phyloP scores from a whole-genome alignment of 2,329 filamentous ascomycete species.

The Chaetomium strumarium region DNA sequence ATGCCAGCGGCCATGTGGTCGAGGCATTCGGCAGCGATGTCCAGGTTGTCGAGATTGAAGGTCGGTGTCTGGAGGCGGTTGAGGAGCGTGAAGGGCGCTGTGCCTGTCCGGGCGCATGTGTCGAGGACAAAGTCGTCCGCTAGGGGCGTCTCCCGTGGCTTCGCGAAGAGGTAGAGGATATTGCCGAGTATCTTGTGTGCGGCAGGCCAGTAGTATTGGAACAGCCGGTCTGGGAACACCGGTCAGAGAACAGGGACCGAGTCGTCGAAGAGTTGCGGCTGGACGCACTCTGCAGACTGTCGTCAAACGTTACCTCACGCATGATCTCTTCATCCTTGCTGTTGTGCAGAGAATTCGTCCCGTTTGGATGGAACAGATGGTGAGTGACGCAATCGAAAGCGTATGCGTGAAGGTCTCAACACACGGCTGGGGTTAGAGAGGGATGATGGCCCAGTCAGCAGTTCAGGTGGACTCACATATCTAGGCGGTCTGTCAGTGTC shows the following conservation, averaged over 20 bases:
- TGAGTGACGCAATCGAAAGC: slow-evolving; percentile 64
- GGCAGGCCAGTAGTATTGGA: slow-evolving; percentile 51
- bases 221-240: slow-evolving; percentile 46
- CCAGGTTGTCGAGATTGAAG: slow-evolving; percentile 40
- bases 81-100: slow-evolving; percentile 51
- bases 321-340: slow-evolving; percentile 57
- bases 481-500: slow-evolving; percentile 10
- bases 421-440: neutral
- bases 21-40: slow-evolving; percentile 61
- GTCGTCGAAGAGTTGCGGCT: neutral
- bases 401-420: slow-evolving; percentile 53
- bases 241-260: neutral
- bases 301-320: slow-evolving; percentile 62
- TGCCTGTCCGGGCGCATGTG: slow-evolving; percentile 40
- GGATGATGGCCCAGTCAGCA: neutral
- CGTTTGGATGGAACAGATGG: slow-evolving; percentile 63
- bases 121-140: slow-evolving; percentile 54
- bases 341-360: slow-evolving; percentile 53
- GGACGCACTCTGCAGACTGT: slow-evolving; percentile 57
- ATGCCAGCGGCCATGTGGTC: slow-evolving; percentile 69
- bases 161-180: slow-evolving; percentile 43
- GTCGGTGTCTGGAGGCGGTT: slow-evolving; percentile 45
- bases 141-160: slow-evolving; percentile 52
- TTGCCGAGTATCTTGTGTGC: slow-evolving; percentile 44
- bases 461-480: slow-evolving; percentile 16